These are phyloP conservation scores for Wilcoxina mikolae DNA, from an alignment of 495 filamentous ascomycete species.

Conservation along the genomic window DNA sequence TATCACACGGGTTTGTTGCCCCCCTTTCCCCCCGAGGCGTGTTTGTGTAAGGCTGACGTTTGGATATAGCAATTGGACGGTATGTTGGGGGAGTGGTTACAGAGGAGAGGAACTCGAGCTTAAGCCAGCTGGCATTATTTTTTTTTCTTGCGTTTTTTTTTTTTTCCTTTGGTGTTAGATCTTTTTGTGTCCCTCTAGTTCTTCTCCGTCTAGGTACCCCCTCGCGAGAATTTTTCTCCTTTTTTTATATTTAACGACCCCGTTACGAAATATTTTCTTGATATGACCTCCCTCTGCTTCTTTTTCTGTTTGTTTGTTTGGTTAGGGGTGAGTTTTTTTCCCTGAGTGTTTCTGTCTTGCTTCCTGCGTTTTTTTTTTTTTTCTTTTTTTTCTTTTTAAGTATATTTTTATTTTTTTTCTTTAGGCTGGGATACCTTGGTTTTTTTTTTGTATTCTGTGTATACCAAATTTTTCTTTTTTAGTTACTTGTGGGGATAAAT, in stretches of 20 bases:
- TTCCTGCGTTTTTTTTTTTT: conserved; percentile 3
- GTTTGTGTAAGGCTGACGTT: conserved; percentile 18
- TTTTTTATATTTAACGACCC: conserved; percentile 9
- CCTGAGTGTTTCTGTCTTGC: neutral
- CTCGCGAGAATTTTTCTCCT: conserved; percentile 7
- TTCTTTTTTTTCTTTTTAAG: neutral
- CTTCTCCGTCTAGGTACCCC: too few species aligned
- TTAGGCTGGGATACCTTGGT: neutral
- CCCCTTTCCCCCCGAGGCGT: neutral
- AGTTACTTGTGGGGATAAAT: too few species aligned
- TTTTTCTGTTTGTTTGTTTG: conserved; percentile 5
- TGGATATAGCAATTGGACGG: conserved; percentile 55
- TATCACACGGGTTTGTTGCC: conserved; percentile 51
- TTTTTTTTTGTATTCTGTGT: too few species aligned
- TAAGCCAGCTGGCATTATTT: conserved; percentile 13
- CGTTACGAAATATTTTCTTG: conserved; percentile 8
- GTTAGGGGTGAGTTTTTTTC: neutral
- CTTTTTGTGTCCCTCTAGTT: neutral
- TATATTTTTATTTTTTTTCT: neutral
- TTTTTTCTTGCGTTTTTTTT: conserved; percentile 6
- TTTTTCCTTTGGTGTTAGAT: conserved; percentile 2
- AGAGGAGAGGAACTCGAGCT: conserved; percentile 41
- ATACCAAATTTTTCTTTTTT: too few species aligned
- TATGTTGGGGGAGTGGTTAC: conserved; percentile 69
- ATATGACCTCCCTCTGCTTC: neutral